Evolutionary conservation across 2,329 filamentous ascomycete genomes (phyloP), one percentile per base, ranked within the genome.

Genomic region (Aspergillus pseudoglaucus): DNA sequence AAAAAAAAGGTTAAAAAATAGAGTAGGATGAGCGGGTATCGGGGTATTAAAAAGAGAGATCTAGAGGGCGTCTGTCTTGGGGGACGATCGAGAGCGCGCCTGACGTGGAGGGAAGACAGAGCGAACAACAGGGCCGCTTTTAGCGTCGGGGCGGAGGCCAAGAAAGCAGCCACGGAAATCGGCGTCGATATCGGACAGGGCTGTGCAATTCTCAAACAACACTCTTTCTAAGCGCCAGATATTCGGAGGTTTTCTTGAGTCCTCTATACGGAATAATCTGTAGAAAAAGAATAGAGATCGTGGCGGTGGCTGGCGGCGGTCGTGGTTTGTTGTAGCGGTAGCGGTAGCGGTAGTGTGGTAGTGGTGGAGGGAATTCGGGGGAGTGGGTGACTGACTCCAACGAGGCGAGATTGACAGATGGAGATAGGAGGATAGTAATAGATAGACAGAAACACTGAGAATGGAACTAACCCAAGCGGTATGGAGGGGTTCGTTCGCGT

Each of bases 71-170:
- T 58, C 58, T 58, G 59, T 59, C 53, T 52, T 60, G 54, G 56
- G 56, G 56, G 33, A 9, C 14, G 15, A 17, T 35, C 33, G 33
- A 50, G 39, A 53, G 59, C 61, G 64, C 62, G 61, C 59, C 58
- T 58, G 59, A 59, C 54, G 53, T 60, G 54, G 57, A 55, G 56
- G 50, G 37, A 39, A 39, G 17, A 17, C 33, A 35, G 33, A 35
- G n/a, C 59, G 56, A 56, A 54, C 48, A 47, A 30, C 25, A 30
- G 25, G 54, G 56, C 59, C 54, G 63, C 55, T 63, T 64, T 66
- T 61, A 63, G 60, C 57, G 62, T 60, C 55, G 56, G 59, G 55
- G 60, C 53, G 59, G 59, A 62, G 57, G 61, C 60, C 64, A 66
- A 63, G 60, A 22, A 22, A 65, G 60, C 61, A 62, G 55, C 60